Percentiles rank a stretch among this genome's conserved stretches.
phyloP scores from a whole-genome alignment of 1,284 basidiomycete species.

The Neonothopanus nambi region DNA sequence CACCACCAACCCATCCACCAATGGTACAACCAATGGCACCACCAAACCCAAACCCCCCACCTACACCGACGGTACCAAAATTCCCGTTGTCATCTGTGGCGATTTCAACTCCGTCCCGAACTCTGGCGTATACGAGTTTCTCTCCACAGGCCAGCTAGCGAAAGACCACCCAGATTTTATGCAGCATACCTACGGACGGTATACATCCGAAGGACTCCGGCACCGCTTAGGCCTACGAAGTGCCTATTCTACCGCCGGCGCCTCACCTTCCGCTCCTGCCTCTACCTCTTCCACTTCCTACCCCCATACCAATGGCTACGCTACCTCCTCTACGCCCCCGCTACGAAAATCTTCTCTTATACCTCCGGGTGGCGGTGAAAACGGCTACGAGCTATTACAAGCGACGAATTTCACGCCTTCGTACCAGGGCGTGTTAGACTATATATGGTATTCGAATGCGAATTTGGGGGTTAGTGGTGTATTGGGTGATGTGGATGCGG shows the following conservation, averaged over 20 bases:
- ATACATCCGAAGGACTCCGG: slow-evolving; percentile 86
- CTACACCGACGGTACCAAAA: slow-evolving; percentile 84
- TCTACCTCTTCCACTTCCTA: background rate
- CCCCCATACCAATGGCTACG: too few relatives aligned
- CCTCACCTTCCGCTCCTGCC: background rate
- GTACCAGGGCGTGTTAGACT: slow-evolving; percentile 86
- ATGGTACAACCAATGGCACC: slow-evolving; percentile 31
- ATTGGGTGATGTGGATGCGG: slow-evolving; percentile 85
- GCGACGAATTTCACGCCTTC: slow-evolving; percentile 93
- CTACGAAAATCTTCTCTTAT: background rate
- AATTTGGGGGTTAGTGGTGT: slow-evolving; percentile 85
- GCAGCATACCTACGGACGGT: slow-evolving; percentile 88
- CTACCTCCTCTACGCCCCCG: background rate
- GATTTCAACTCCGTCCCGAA: slow-evolving; percentile 92
- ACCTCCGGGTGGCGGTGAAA: slow-evolving; percentile 4
- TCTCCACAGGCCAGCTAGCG: slow-evolving; percentile 72
- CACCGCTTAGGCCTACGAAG: slow-evolving; percentile 85
- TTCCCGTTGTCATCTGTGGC: slow-evolving; percentile 89
- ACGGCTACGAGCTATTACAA: slow-evolving; percentile 54
- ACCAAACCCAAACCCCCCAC: slow-evolving; percentile 54
- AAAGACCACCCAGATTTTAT: slow-evolving; percentile 91
- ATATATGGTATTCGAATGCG: slow-evolving; percentile 88
- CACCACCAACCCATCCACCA: slow-evolving; percentile 29
- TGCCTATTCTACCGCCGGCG: slow-evolving; percentile 59
- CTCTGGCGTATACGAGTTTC: slow-evolving; percentile 92